A percentile compares a stretch with the other conserved stretches of the same genome.
phyloP scores from a whole-genome alignment of 768 basidiomycete genomes.

The Mycena leptocephala region DNA sequence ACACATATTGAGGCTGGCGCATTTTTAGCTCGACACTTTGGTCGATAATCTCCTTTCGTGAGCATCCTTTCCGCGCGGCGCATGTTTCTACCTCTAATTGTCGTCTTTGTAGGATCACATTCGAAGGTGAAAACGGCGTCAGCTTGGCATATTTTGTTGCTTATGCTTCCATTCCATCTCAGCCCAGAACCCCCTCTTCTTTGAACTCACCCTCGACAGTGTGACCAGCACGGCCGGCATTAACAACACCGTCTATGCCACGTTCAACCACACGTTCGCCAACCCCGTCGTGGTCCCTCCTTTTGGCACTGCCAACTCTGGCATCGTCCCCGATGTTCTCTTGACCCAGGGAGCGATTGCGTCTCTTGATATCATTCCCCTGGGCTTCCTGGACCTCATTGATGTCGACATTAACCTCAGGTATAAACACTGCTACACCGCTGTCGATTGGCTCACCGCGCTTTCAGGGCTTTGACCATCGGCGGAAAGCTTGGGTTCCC shows the following conservation, averaged over 20 bases:
- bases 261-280: conserved; percentile 72
- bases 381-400: conserved; percentile 68
- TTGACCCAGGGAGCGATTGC: conserved; percentile 66
- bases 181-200: conserved; percentile 62
- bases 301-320: conserved; percentile 71
- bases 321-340: conserved; percentile 68
- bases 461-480: conserved; percentile 29
- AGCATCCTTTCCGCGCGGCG: conserved; percentile 24
- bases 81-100: not conserved
- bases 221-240: conserved; percentile 63
- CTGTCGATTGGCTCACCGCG: not conserved
- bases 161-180: not conserved
- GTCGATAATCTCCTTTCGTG: conserved; percentile 54
- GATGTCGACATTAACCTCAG: conserved; percentile 56
- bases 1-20: not conserved
- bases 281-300: conserved; percentile 67
- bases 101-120: not conserved
- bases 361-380: conserved; percentile 70
- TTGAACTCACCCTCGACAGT: conserved; percentile 63
- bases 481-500: conserved; percentile 36
- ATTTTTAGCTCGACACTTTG: conserved; percentile 56
- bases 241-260: conserved; percentile 69
- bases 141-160: not conserved
- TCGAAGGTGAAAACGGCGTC: not conserved
- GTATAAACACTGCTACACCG: conserved; percentile 40